Base-by-base conservation (phyloP, 441 rosid genomes). In the Arabidopsis hybrid region DNA sequence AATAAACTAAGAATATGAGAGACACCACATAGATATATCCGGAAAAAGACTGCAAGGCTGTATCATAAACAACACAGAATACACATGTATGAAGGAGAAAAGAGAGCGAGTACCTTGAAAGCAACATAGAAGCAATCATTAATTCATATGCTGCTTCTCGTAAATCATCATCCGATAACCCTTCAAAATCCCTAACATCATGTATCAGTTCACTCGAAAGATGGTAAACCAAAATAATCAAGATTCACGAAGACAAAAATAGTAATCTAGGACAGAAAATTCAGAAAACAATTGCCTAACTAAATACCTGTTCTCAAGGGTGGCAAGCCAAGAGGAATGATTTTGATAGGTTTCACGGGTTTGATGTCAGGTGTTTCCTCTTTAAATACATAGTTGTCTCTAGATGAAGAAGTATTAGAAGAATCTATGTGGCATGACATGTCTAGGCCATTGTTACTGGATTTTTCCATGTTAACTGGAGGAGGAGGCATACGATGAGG, bases 91-190 rank as follows among this genome's bases (percentile, higher is more conserved):
- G 34, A 8, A 65, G 11, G 36, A n/a, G 16, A 63, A 42, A 14
- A 69, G 61, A 65, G 74, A 79, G 80, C 31, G 65, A 53, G 52
- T 88, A 95, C 98, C 96, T 88, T 56, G 91, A 84, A 72, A 87
- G 80, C 69, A 83, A 67, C 73, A 91, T 75, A 51, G 98, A 80
- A 8, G 95, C 90, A 77, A 95, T 85, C 85, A 93, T 75, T 72
- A 95, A 71, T 73, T 95, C 99, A 57, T 91, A 93, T 29, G 98
- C 98, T 83, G 97, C 80, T 81, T 87, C 97, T 79, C 91, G 91
- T 88, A 95, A 85, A 86, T 95, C 98, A 79, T 93, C 97, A 70
- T 93, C 97, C 66, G 88, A 95, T 69, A 95, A 84, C 84, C 99
- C 98, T 95, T 95, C 92, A 91, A 85, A 87, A 90, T 77, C 72